Conservation (phyloP, 169 alveolate species). For the Pseudocohnilembus persalinus region DNA sequence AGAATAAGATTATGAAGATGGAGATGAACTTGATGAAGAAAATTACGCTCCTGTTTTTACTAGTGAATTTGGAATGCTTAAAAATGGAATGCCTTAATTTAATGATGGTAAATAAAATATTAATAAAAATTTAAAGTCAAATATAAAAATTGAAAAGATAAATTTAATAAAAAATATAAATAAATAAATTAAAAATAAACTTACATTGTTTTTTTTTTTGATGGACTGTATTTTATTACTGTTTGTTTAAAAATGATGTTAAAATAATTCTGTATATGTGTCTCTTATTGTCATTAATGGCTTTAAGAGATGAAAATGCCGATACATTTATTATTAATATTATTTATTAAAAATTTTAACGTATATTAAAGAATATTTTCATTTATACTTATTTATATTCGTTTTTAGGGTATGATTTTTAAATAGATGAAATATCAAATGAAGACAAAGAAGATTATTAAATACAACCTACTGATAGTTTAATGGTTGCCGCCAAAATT, state of each 20-base stretch:
- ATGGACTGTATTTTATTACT: no score
- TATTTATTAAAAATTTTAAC: no score
- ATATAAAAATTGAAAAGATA: neutral
- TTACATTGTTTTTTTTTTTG: no score
- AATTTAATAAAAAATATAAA: neutral
- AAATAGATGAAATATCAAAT: conserved; percentile 60
- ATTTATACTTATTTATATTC: no score
- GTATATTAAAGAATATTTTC: no score
- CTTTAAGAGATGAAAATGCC: no score
- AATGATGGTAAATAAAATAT: conserved; percentile 14
- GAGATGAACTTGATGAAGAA: conserved; percentile 49
- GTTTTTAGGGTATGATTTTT: conserved; percentile 5
- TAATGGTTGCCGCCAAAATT: conserved; percentile 78
- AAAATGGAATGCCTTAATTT: conserved; percentile 25
- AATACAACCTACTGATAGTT: conserved; percentile 77
- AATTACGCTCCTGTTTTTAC: conserved; percentile 62
- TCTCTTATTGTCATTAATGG: no score
- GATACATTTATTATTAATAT: no score
- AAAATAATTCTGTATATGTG: no score
- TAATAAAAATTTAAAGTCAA: neutral
- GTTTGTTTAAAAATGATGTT: no score
- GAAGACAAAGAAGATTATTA: conserved; percentile 85
- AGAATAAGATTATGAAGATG: conserved; percentile 64
- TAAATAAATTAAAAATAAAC: neutral
- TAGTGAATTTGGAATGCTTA: conserved; percentile 34